These are phyloP conservation scores for Yamadazyma taylorii DNA, from an alignment of 1,139 yeast genomes.

Conservation along the genomic window DNA sequence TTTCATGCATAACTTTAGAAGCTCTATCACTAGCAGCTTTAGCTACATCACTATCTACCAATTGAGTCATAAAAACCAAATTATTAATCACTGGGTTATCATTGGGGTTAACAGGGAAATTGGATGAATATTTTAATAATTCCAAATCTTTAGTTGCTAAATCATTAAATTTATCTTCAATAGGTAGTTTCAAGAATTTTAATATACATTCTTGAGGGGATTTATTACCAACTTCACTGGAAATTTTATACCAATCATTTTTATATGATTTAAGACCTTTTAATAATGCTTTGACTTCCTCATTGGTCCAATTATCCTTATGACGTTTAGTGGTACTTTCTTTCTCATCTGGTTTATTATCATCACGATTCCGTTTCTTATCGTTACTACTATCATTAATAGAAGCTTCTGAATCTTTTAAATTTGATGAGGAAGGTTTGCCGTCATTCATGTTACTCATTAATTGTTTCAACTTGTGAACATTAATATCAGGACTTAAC, in stretches of 20 bases:
- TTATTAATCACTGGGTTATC: constrained; percentile 95
- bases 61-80: constrained; percentile 78
- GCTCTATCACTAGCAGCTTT: constrained; percentile 78
- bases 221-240: constrained; percentile 58
- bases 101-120: constrained; percentile 77
- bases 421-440: too few relatives aligned
- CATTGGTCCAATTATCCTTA: constrained; percentile 63
- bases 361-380: neutral
- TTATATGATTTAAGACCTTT: constrained; percentile 60
- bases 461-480: constrained; percentile 55
- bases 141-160: constrained; percentile 47
- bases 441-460: constrained; percentile 20
- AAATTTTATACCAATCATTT: constrained; percentile 75
- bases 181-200: constrained; percentile 76
- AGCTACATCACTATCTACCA: constrained; percentile 86
- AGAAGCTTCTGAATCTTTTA: too few relatives aligned
- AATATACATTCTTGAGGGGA: constrained; percentile 81
- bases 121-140: constrained; percentile 80
- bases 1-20: constrained; percentile 55
- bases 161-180: constrained; percentile 68
- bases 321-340: constrained; percentile 30
- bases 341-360: constrained; percentile 4
- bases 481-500: constrained; percentile 56
- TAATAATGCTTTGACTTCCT: constrained; percentile 57
- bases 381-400: too few relatives aligned